phyloP scores from a whole-genome alignment of 2,329 filamentous ascomycete genomes.

The Corniculantispora saksenae region DNA sequence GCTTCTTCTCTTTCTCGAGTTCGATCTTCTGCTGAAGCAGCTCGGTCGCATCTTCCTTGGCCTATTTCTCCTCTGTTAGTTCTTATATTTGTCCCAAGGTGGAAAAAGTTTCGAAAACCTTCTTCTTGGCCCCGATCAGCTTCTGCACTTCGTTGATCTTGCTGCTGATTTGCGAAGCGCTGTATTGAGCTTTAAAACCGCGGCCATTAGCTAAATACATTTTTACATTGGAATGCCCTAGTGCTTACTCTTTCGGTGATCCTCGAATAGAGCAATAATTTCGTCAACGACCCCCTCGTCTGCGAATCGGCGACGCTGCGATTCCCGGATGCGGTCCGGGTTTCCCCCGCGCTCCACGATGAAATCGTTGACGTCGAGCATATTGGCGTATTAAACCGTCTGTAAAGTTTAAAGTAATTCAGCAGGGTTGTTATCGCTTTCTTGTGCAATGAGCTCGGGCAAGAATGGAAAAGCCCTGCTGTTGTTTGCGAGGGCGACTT shows the following conservation, averaged over 20 bases:
- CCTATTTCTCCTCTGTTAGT: slow-evolving; percentile 42
- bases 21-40: slow-evolving; percentile 76
- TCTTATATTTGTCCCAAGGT: neutral
- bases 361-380: slow-evolving; percentile 79
- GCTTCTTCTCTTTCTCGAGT: slow-evolving; percentile 80
- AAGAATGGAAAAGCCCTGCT: neutral
- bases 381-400: slow-evolving; percentile 35
- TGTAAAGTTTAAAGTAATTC: neutral
- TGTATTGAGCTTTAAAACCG: slow-evolving; percentile 60
- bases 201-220: neutral
- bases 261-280: slow-evolving; percentile 83
- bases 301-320: slow-evolving; percentile 79
- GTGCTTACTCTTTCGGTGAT: slow-evolving; percentile 70
- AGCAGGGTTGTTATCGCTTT: neutral
- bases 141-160: slow-evolving; percentile 90
- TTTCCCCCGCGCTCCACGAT: slow-evolving; percentile 86
- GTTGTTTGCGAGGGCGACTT: slow-evolving; percentile 5
- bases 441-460: neutral
- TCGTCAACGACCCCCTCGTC: slow-evolving; percentile 85
- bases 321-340: slow-evolving; percentile 88
- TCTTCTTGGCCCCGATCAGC: slow-evolving; percentile 88
- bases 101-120: slow-evolving; percentile 48
- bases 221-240: neutral
- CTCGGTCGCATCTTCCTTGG: slow-evolving; percentile 83
- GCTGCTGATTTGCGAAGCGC: slow-evolving; percentile 75